A percentile compares a stretch with the other conserved stretches of the same genome.
Conservation (phyloP, 192 early-diverging fungal species). For the Martensiomyces pterosporus region DNA sequence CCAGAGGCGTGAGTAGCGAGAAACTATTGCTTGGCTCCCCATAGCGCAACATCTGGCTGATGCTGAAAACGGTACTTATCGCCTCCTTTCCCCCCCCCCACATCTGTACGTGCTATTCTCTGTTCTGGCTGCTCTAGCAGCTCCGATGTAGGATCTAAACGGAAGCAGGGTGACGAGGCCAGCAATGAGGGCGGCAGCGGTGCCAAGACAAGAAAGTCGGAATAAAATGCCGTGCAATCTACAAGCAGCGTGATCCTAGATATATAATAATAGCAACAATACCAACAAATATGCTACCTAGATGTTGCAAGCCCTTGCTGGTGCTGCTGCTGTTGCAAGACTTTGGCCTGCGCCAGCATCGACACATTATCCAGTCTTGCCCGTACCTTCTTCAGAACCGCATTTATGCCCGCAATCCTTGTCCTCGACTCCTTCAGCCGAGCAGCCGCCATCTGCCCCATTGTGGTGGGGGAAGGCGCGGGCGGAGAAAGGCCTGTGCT, state of each 20-base stretch:
- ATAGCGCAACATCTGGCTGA: background rate
- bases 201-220: background rate
- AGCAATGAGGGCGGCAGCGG: background rate
- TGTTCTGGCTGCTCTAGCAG: too few relatives aligned
- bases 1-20: constrained; percentile 20
- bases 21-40: background rate
- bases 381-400: constrained; percentile 34
- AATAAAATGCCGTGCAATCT: too few relatives aligned
- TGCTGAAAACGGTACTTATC: too few relatives aligned
- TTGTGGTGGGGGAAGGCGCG: constrained; percentile 1
- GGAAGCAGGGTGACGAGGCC: background rate
- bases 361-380: constrained; percentile 35
- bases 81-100: too few relatives aligned
- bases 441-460: constrained; percentile 18
- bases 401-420: constrained; percentile 27
- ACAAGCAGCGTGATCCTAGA: too few relatives aligned
- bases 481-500: background rate
- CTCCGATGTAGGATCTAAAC: background rate
- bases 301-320: too few relatives aligned
- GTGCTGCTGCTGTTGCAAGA: constrained; percentile 26
- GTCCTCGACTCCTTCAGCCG: constrained; percentile 31
- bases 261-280: too few relatives aligned
- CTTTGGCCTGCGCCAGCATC: constrained; percentile 48
- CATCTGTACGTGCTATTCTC: too few relatives aligned
- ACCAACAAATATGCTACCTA: too few relatives aligned